A percentile compares a stretch with the other conserved stretches of the same genome.
Conservation (phyloP, 495 filamentous ascomycete genomes). For the Xylaria castorea region DNA sequence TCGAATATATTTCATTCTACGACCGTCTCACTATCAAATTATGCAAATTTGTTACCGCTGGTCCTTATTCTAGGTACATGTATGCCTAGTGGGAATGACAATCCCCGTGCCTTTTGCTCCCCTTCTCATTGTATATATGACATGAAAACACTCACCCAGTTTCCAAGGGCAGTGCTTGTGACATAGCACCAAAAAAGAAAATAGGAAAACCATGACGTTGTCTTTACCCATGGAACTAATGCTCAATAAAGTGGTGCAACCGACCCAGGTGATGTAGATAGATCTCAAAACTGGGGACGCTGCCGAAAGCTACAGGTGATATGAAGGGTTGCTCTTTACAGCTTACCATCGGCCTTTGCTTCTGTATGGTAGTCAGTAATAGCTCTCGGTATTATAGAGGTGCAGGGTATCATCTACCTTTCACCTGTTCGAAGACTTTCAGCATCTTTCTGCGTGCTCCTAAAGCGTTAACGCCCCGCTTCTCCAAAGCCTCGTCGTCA, state of each 20-base stretch:
- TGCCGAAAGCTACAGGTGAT: not conserved
- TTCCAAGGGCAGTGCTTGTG: not conserved
- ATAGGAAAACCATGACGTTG: not conserved
- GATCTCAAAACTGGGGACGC: not conserved
- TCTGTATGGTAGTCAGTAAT: constrained; percentile 45
- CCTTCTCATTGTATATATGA: constrained; percentile 10
- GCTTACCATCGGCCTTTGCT: constrained; percentile 71
- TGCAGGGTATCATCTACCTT: constrained; percentile 53
- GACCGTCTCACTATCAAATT: not conserved
- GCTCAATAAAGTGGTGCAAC: not conserved
- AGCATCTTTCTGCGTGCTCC: constrained; percentile 97
- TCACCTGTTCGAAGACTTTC: constrained; percentile 98
- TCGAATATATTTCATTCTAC: not conserved
- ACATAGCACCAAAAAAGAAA: not conserved
- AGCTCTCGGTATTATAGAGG: not conserved
- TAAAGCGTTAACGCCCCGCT: constrained; percentile 91
- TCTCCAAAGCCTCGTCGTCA: constrained; percentile 92
- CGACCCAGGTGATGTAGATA: not conserved
- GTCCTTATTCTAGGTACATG: not conserved
- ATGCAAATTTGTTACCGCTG: constrained; percentile 3
- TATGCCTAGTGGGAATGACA: not conserved
- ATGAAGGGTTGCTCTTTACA: constrained; percentile 36
- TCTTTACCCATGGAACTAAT: not conserved
- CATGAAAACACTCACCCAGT: constrained; percentile 3
- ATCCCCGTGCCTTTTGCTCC: not conserved